Base-by-base conservation (phyloP, 306 rosid species). In the Sindora glabra region DNA sequence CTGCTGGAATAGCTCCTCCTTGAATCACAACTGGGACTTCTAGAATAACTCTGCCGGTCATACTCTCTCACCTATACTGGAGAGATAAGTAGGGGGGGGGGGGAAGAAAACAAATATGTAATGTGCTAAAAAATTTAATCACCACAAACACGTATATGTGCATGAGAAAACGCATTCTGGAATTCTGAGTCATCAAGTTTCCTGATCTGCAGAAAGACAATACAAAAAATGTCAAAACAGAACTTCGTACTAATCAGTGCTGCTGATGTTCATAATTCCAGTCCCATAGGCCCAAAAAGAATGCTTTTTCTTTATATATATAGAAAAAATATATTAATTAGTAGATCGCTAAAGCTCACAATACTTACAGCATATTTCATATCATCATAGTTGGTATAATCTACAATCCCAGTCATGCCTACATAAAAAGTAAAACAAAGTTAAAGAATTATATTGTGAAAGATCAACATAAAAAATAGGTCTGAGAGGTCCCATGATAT, bases 321-420 rank as follows among this genome's bases (percentile, higher is more conserved):
- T n/a, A n/a, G n/a, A n/a, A n/a, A n/a, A 57, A 61, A 62, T 9
- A 13, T 14, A 17, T 32, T 30, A 55, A 40, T 2, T 29, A 56
- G 9, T 14, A 11, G 53, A 33, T 29, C 1, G 12, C 17, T 54
- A 1, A 42, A 27, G 24, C 51, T 48, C 25, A 48, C 34, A 26
- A 48, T 11, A 84, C 96, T 87, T 79, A 87, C 97, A 60, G 96
- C 97, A 79, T 85, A 91, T 74, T 70, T 91, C 96, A 91, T 86
- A 71, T 91, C 97, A 36, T 87, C 84, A 10, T 77, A 83, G 71
- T 91, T 88, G 58, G 97, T 86, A 71, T 87, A 91, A 70, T 91
- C 97, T 32, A 83, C 96, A 53, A 91, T 75, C 73, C 97, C 96
- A 1, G 78, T 68, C 86, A 85, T 68, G 56, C 97, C 96, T 91